These are phyloP conservation scores for Mucor circinelloides DNA, from an alignment of 371 early-diverging fungal species.

Conservation along the genomic window DNA sequence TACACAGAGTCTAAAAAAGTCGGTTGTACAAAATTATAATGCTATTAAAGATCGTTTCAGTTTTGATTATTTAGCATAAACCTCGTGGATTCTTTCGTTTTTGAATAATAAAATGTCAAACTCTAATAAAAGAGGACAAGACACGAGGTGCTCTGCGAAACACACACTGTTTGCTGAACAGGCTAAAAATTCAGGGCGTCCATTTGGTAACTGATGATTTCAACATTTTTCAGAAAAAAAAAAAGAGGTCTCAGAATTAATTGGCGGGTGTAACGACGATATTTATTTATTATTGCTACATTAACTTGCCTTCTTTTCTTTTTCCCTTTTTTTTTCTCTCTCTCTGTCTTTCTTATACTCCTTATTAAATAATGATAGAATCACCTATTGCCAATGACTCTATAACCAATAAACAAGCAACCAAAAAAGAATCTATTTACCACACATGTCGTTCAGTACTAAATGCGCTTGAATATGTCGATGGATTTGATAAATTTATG, in stretches of 20 bases:
- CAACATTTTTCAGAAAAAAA: neutral
- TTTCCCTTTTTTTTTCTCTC: constrained; percentile 5
- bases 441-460: constrained; percentile 64
- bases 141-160: constrained; percentile 2
- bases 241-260: constrained; percentile 11
- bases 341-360: neutral
- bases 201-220: neutral
- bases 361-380: constrained; percentile 25
- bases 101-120: constrained; percentile 4
- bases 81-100: constrained; percentile 1
- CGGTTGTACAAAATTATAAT: neutral
- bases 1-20: neutral
- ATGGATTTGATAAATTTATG: constrained; percentile 61
- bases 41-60: neutral
- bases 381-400: constrained; percentile 33
- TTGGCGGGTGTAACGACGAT: constrained; percentile 28
- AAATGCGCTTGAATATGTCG: constrained; percentile 60
- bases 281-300: neutral
- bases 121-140: neutral
- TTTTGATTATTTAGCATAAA: constrained; percentile 5
- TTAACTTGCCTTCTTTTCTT: neutral
- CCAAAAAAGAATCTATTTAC: constrained; percentile 59
- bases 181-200: constrained; percentile 7
- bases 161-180: neutral
- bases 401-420: constrained; percentile 38